These are phyloP conservation scores for Clitopilus passeckerianus DNA, from an alignment of 768 basidiomycete genomes.

Conservation along the genomic window DNA sequence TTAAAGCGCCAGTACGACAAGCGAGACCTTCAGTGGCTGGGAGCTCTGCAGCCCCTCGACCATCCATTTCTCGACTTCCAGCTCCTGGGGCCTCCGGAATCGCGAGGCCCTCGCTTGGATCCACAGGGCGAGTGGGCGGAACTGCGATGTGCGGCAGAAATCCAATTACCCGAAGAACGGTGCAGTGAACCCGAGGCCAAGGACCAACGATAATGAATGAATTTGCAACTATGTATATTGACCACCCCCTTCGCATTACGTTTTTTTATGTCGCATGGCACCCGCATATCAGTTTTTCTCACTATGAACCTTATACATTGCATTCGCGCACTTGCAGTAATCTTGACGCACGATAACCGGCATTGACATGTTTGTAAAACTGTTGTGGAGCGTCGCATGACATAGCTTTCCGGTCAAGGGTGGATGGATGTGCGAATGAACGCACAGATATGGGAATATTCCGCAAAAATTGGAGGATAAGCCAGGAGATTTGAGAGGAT, in stretches of 20 bases:
- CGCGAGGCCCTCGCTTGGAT: background rate
- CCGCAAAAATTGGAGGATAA: background rate
- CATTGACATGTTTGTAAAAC: background rate
- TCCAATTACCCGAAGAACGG: background rate
- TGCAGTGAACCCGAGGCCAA: background rate
- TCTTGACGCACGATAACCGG: background rate
- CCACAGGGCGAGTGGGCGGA: background rate
- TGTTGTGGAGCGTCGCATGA: background rate
- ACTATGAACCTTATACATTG: background rate
- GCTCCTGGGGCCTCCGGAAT: background rate
- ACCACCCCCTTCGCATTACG: background rate
- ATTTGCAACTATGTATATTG: background rate
- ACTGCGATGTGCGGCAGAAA: background rate
- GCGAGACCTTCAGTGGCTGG: background rate
- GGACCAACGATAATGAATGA: background rate
- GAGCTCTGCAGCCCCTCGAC: background rate
- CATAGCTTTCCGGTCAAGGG: background rate
- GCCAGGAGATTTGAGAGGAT: background rate
- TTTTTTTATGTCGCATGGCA: background rate
- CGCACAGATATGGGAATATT: background rate
- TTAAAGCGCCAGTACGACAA: constrained; percentile 8
- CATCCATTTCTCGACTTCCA: background rate
- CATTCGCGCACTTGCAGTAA: background rate
- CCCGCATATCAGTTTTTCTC: background rate
- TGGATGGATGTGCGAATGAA: background rate